phyloP scores from a whole-genome alignment of 1,284 basidiomycete genomes.

The Phlebopus sp. region DNA sequence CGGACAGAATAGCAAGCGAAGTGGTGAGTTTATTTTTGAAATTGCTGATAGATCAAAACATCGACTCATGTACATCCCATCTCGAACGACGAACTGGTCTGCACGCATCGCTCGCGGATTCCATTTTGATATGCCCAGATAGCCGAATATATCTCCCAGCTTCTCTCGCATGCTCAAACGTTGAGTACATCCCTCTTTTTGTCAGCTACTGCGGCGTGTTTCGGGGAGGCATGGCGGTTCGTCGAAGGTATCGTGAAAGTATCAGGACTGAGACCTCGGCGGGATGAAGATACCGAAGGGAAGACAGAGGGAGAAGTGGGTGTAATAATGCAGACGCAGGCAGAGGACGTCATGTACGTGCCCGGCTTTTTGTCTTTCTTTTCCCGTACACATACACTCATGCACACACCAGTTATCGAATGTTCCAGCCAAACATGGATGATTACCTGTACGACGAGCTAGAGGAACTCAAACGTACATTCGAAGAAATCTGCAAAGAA shows the following conservation, averaged over 20 bases:
- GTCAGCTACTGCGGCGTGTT: constrained; percentile 85
- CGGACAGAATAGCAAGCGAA: constrained; percentile 74
- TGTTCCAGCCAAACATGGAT: constrained; percentile 96
- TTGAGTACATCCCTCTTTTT: constrained; percentile 76
- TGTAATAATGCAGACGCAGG: constrained; percentile 42
- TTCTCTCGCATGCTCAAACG: constrained; percentile 77
- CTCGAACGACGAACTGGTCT: not conserved
- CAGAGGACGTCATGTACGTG: constrained; percentile 81
- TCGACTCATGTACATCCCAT: not conserved
- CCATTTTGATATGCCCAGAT: constrained; percentile 46
- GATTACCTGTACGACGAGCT: constrained; percentile 95
- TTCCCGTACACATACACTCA: too few relatives aligned
- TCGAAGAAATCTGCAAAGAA: constrained; percentile 73
- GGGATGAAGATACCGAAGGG: constrained; percentile 6
- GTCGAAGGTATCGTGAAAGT: constrained; percentile 72
- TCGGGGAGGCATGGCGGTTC: constrained; percentile 84
- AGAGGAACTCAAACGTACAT: constrained; percentile 72
- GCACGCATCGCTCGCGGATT: not conserved
- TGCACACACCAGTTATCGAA: constrained; percentile 59
- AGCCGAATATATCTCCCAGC: constrained; percentile 80
- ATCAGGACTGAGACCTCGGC: constrained; percentile 25
- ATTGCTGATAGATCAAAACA: not conserved
- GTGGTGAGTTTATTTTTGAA: constrained; percentile 50
- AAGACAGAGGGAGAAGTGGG: constrained; percentile 27
- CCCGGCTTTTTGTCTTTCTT: constrained; percentile 1